Evolutionary conservation across 2,329 filamentous ascomycete species (phyloP), one percentile per base, ranked within the genome.

Genomic region (Byssothecium circinans): DNA sequence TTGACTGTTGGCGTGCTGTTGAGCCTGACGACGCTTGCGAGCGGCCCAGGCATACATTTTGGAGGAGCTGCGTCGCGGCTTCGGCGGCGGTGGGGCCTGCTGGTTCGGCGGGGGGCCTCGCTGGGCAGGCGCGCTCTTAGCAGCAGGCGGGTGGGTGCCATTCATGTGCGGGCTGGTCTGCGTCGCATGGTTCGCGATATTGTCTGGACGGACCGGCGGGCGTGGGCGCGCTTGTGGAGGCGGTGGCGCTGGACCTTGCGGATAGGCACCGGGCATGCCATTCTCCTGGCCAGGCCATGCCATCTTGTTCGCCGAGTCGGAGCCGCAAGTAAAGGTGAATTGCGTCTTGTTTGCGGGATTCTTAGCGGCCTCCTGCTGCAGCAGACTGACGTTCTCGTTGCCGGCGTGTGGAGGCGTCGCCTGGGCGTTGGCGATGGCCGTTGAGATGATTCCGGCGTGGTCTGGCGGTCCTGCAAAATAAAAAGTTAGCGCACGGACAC

Each of bases 271-370:
- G 38, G 70, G 72, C 8, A 70, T 70, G 35, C 58, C 60, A 54
- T 74, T 77, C 50, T 79, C 75, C 63, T 79, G 76, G 63, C 85
- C 83, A 35, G 88, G 88, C 85, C 88, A 89, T 42, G 85, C 84
- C 68, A 90, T 82, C 46, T 87, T 84, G 49, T 87, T 89, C 1
- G 89, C 86, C 30, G 91, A 89, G 66, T 94, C 90, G 1, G 91
- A 92, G 62, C 95, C 89, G 71, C 91, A 96, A 11, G 90, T 95
- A 67, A 99, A 99, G 8, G 94, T 99, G 69, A 99, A 99, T 61
- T 96, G 90, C 0, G 88, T 87, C 47, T 91, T 89, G 5, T 86
- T 82, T 4, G 88, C 84, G 29, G 81, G 84, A 3, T 81, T 86
- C 48, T 78, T 77, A 5, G 78, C 72, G 15, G 81, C 75, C 68